Percentiles rank a stretch among this genome's conserved stretches.
Conservation (phyloP, 2,329 filamentous ascomycete genomes). For the Ophiocordyceps polyrhachis-furcata region DNA sequence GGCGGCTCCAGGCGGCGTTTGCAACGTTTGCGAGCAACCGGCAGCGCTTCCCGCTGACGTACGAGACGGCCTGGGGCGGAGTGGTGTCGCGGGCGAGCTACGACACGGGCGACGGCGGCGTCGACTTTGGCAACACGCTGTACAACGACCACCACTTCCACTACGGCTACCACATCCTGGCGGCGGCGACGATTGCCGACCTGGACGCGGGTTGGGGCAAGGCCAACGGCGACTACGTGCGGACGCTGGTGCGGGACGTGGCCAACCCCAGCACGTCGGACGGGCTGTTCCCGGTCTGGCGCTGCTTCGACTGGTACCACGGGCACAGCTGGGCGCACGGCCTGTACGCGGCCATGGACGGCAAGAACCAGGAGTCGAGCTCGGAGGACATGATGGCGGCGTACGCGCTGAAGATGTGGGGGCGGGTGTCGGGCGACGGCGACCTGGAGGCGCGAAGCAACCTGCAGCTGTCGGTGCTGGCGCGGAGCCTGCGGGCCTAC, state of each 20-base stretch:
- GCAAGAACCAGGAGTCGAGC: conserved; percentile 72
- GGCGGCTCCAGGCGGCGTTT: conserved; percentile 47
- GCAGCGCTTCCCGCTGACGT: conserved; percentile 47
- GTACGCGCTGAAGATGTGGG: conserved; percentile 92
- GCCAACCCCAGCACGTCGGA: conserved; percentile 60
- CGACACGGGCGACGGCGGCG: conserved; percentile 43
- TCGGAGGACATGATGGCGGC: conserved; percentile 79
- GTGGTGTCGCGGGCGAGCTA: conserved; percentile 63
- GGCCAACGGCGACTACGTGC: conserved; percentile 60
- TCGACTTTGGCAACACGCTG: conserved; percentile 79
- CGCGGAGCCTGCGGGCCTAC: conserved; percentile 57
- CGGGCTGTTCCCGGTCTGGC: conserved; percentile 59
- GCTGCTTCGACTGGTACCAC: conserved; percentile 84
- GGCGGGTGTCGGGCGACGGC: conserved; percentile 51
- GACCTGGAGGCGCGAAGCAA: conserved; percentile 70
- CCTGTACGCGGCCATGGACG: conserved; percentile 49
- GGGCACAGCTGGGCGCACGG: conserved; percentile 90
- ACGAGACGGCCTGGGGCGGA: conserved; percentile 59
- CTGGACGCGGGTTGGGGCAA: conserved; percentile 59
- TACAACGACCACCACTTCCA: conserved; percentile 66
- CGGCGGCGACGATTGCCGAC: conserved; percentile 65
- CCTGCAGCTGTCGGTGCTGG: conserved; percentile 64
- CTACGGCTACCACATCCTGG: conserved; percentile 78
- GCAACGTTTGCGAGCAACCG: conserved; percentile 45
- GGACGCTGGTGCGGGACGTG: conserved; percentile 64